A percentile compares a stretch with the other conserved stretches of the same genome.
Conservation (phyloP, 1,284 basidiomycete species). For the Rhizoctonia solani region DNA sequence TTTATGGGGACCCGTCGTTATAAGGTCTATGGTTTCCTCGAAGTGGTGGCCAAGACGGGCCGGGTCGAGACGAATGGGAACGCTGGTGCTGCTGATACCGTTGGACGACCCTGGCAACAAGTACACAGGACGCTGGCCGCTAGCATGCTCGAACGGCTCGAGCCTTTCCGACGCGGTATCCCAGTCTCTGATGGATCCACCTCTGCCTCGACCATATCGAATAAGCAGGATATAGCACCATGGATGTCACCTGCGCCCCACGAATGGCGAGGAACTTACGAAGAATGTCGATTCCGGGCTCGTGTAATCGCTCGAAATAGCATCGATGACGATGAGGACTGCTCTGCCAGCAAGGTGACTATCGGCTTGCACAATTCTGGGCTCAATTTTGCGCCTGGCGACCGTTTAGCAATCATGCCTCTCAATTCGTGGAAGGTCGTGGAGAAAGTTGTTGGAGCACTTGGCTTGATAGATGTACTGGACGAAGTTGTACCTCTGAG, state of each 20-base stretch:
- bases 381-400: constrained; percentile 30
- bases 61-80: constrained; percentile 33
- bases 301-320: constrained; percentile 13
- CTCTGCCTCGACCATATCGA: neutral
- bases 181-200: neutral
- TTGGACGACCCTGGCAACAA: constrained; percentile 31
- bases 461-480: constrained; percentile 28
- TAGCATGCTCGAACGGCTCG: constrained; percentile 32
- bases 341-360: constrained; percentile 27
- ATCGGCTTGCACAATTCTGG: constrained; percentile 23
- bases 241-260: constrained; percentile 30
- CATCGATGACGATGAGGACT: constrained; percentile 26
- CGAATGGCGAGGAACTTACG: constrained; percentile 33
- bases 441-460: constrained; percentile 31
- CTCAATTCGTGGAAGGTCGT: constrained; percentile 29
- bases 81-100: constrained; percentile 26
- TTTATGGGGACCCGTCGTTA: constrained; percentile 28
- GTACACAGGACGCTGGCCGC: constrained; percentile 34
- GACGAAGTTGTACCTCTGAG: constrained; percentile 27
- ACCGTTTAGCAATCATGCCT: constrained; percentile 32
- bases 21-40: constrained; percentile 30
- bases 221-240: neutral
- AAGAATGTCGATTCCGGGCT: constrained; percentile 33
- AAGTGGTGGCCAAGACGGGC: constrained; percentile 32
- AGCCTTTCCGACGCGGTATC: constrained; percentile 23